Conservation (phyloP, 2,329 filamentous ascomycete genomes). For the Clonostachys rosea region DNA sequence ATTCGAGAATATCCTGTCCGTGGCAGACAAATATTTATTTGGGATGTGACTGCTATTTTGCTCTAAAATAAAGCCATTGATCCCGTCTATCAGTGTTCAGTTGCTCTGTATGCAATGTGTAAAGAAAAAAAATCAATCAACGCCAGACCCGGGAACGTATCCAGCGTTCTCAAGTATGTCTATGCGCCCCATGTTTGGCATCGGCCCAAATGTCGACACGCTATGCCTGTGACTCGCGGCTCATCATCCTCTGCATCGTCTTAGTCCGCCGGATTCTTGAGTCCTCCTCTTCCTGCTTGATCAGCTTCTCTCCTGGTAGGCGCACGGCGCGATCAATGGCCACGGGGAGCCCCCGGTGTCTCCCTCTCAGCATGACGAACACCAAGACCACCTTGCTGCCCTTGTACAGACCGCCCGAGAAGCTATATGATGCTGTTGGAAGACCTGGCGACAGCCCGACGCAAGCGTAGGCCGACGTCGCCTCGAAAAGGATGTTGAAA, state of each 20-base stretch:
- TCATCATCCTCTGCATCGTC: slow-evolving; percentile 16
- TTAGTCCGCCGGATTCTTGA: slow-evolving; percentile 16
- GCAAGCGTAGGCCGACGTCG: slow-evolving; percentile 53
- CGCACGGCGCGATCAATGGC: slow-evolving; percentile 48
- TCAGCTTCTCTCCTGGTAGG: slow-evolving; percentile 26
- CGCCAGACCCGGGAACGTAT: no score
- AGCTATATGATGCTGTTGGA: slow-evolving; percentile 47
- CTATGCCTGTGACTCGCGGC: slow-evolving; percentile 7
- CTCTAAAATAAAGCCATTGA: no score
- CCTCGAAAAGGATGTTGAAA: slow-evolving; percentile 57
- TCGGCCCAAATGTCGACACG: no score
- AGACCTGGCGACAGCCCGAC: slow-evolving; percentile 57
- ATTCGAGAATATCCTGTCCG: no score
- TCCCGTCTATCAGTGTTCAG: no score
- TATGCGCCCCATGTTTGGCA: no score
- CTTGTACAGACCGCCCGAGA: slow-evolving; percentile 47
- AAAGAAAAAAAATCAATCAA: no score
- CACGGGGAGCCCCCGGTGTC: slow-evolving; percentile 52
- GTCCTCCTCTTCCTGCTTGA: slow-evolving; percentile 22
- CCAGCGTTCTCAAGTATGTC: no score
- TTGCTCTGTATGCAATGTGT: no score
- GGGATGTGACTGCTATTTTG: no score
- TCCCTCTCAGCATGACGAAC: slow-evolving; percentile 50
- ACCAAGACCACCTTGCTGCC: slow-evolving; percentile 55
- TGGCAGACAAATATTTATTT: no score